Conservation (phyloP, 2,329 filamentous ascomycete genomes). For the Fusarium graminum region DNA sequence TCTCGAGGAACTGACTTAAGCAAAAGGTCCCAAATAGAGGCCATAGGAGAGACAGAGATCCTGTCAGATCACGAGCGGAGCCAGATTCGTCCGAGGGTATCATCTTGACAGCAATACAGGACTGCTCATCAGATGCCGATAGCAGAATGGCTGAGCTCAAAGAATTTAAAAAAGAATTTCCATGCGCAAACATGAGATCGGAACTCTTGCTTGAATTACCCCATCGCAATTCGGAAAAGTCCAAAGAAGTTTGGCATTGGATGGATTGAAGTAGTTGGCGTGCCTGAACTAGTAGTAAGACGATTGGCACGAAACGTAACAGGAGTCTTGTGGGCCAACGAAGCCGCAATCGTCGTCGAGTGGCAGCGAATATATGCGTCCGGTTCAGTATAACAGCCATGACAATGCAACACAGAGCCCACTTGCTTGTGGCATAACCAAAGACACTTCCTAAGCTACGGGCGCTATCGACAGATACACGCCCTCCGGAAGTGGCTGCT, state of each 20-base stretch:
- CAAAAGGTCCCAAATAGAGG: conserved; percentile 78
- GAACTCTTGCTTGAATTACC: conserved; percentile 74
- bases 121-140: conserved; percentile 78
- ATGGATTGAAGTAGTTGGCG: conserved; percentile 82
- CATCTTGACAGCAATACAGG: conserved; percentile 83
- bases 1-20: conserved; percentile 89
- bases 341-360: conserved; percentile 81
- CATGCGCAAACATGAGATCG: conserved; percentile 76
- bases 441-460: conserved; percentile 88
- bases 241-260: conserved; percentile 87
- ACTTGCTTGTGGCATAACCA: conserved; percentile 89
- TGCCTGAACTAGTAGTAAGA: conserved; percentile 77
- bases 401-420: conserved; percentile 88
- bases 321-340: conserved; percentile 78
- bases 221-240: conserved; percentile 78
- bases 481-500: conserved; percentile 52
- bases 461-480: conserved; percentile 68
- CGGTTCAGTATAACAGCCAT: conserved; percentile 91
- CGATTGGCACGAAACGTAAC: conserved; percentile 77
- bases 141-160: conserved; percentile 79
- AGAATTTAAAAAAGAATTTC: conserved; percentile 77
- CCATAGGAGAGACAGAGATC: conserved; percentile 83
- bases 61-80: conserved; percentile 69
- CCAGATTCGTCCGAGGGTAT: conserved; percentile 64
- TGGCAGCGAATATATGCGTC: conserved; percentile 93